These are phyloP conservation scores for Pilobolus umbonatus DNA, from an alignment of 192 early-diverging fungal species.

Conservation along the genomic window DNA sequence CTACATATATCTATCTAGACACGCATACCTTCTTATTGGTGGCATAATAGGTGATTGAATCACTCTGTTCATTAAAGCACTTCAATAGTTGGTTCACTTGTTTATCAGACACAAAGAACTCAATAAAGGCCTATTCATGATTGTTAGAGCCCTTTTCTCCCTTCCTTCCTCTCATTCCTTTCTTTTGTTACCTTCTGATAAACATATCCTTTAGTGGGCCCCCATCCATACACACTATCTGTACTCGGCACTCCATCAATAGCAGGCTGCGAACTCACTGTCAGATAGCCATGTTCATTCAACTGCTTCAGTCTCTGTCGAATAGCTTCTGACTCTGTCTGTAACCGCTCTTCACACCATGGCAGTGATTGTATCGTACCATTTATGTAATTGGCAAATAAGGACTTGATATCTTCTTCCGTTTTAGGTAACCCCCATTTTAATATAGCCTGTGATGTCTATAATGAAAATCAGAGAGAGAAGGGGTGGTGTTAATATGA, in stretches of 20 bases:
- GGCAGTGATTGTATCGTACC: slow-evolving; percentile 60
- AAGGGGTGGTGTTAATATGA: slow-evolving; percentile 1
- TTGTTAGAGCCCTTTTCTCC: too few relatives aligned
- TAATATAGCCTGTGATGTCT: slow-evolving; percentile 46
- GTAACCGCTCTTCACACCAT: slow-evolving; percentile 61
- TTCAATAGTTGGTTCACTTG: slow-evolving; percentile 49
- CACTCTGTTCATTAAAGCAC: slow-evolving; percentile 50
- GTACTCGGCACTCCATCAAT: slow-evolving; percentile 67
- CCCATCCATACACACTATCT: slow-evolving; percentile 76
- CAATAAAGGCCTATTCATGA: slow-evolving; percentile 63
- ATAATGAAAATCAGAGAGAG: background rate
- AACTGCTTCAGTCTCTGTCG: slow-evolving; percentile 47
- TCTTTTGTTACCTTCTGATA: slow-evolving; percentile 63
- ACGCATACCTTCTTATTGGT: slow-evolving; percentile 66
- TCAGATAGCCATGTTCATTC: slow-evolving; percentile 66
- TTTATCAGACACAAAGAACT: slow-evolving; percentile 69
- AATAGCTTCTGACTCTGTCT: slow-evolving; percentile 63
- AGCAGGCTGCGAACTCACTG: slow-evolving; percentile 79
- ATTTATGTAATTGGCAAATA: slow-evolving; percentile 66
- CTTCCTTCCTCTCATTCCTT: too few relatives aligned
- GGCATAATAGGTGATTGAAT: slow-evolving; percentile 84
- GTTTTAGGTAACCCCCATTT: slow-evolving; percentile 63
- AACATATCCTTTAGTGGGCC: slow-evolving; percentile 75
- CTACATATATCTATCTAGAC: background rate
- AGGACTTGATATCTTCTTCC: slow-evolving; percentile 49